A percentile compares a stretch with the other conserved stretches of the same genome.
These are phyloP conservation scores for Schizosaccharomyces lindneri DNA, from an alignment of 805 yeast genomes.

Conservation along the genomic window DNA sequence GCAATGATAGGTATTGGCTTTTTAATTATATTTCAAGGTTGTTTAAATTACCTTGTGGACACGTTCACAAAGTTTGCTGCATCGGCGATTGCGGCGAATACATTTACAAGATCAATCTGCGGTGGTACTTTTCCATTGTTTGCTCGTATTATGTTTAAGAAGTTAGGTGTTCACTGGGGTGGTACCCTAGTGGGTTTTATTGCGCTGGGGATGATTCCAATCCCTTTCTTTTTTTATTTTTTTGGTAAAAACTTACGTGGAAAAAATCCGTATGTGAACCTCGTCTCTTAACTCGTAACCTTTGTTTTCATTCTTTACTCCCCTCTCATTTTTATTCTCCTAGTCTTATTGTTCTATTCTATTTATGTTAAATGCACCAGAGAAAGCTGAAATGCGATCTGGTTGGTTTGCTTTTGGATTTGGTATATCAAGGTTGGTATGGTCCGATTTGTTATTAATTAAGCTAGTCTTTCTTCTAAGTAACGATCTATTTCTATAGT, in stretches of 20 bases:
- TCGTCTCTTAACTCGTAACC: not conserved
- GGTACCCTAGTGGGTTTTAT: constrained; percentile 26
- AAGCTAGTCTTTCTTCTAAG: too few species aligned
- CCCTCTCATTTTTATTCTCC: too few species aligned
- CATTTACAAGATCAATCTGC: constrained; percentile 28
- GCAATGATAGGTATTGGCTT: constrained; percentile 25
- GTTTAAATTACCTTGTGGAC: constrained; percentile 50
- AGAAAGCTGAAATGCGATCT: too few species aligned
- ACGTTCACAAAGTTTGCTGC: constrained; percentile 32
- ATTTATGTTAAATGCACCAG: too few species aligned
- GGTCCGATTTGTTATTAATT: too few species aligned
- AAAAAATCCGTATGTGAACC: not conserved
- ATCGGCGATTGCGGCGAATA: constrained; percentile 64
- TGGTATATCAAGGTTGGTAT: too few species aligned
- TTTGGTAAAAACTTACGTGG: constrained; percentile 17
- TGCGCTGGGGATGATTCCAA: constrained; percentile 25
- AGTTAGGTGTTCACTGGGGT: constrained; percentile 35
- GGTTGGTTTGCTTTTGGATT: too few species aligned
- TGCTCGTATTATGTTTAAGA: constrained; percentile 30
- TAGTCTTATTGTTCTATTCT: too few species aligned
- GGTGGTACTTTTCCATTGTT: constrained; percentile 35
- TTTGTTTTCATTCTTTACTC: too few species aligned
- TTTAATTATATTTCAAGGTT: constrained; percentile 37
- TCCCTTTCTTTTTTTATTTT: constrained; percentile 28
- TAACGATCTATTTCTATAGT: too few species aligned